A percentile compares a stretch with the other conserved stretches of the same genome.
Conservation (phyloP, 2,329 filamentous ascomycete species). For the Fusarium pininemorale region DNA sequence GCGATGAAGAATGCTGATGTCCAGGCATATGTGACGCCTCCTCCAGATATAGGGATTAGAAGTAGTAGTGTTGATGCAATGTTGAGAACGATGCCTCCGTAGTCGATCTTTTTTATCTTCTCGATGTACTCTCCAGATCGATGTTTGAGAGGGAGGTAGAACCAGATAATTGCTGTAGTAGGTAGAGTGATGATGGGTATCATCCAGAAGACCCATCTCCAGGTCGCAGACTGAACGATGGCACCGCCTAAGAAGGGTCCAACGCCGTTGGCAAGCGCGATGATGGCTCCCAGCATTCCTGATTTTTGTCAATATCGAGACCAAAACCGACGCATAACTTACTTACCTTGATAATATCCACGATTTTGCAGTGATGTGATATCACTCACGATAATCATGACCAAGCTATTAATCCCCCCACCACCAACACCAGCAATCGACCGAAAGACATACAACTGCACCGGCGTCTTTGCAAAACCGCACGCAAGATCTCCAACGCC, state of each 20-base stretch:
- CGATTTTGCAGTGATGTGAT: slow-evolving; percentile 40
- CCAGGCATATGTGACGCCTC: neutral
- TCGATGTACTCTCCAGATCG: neutral
- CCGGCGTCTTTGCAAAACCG: slow-evolving; percentile 22
- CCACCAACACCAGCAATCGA: slow-evolving; percentile 48
- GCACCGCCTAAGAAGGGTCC: neutral
- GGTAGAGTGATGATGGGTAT: neutral
- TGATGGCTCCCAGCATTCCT: neutral
- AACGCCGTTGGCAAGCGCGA: neutral
- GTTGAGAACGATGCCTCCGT: neutral
- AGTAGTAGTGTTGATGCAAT: neutral
- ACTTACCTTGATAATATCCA: neutral
- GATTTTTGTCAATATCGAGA: neutral
- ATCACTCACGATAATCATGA: slow-evolving; percentile 52
- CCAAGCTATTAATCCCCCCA: slow-evolving; percentile 47
- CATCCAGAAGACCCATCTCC: neutral
- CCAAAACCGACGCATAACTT: neutral
- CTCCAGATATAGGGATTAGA: neutral
- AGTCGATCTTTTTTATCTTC: neutral
- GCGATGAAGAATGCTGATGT: neutral
- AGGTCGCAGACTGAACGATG: neutral
- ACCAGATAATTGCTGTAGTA: neutral
- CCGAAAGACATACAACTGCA: slow-evolving; percentile 49
- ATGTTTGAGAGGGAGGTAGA: neutral
- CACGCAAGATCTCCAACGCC: neutral